phyloP scores from a whole-genome alignment of 352 stramenopile genomes.

The Globisporangium paroecandrum region DNA sequence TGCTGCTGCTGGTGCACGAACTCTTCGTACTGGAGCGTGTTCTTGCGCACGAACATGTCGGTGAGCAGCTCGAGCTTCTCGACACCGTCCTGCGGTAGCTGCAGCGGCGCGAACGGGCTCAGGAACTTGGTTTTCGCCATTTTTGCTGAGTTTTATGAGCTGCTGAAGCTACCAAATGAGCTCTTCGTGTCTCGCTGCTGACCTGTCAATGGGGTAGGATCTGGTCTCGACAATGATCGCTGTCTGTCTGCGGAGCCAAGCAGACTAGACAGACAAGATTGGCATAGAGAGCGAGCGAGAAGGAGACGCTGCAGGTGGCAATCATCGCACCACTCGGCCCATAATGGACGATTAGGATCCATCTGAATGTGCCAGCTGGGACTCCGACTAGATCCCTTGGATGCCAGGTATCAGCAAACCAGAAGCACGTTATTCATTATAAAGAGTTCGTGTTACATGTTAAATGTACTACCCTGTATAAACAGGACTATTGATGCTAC shows the following conservation, averaged over 20 bases:
- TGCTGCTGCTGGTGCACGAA: constrained; percentile 22
- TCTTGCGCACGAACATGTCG: constrained; percentile 24
- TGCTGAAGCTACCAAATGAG: background rate
- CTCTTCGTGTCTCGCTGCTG: background rate
- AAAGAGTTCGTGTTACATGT: no score
- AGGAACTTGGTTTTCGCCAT: constrained; percentile 11
- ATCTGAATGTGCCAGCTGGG: background rate
- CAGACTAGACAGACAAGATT: background rate
- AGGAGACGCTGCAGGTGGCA: background rate
- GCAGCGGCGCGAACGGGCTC: constrained; percentile 31
- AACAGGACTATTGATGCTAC: background rate
- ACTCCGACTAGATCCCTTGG: background rate
- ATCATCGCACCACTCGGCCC: background rate
- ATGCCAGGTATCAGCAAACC: background rate
- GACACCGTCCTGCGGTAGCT: constrained; percentile 26
- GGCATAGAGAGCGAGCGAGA: background rate
- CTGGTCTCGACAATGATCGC: background rate
- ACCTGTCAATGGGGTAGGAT: background rate
- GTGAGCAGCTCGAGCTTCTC: constrained; percentile 24
- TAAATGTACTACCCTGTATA: background rate
- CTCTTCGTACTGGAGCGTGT: constrained; percentile 28
- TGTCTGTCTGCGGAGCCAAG: background rate
- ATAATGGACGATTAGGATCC: background rate
- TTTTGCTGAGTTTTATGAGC: background rate
- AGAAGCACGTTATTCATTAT: background rate